phyloP scores from a whole-genome alignment of 2,329 filamentous ascomycete species.

The Penicillium sp. region DNA sequence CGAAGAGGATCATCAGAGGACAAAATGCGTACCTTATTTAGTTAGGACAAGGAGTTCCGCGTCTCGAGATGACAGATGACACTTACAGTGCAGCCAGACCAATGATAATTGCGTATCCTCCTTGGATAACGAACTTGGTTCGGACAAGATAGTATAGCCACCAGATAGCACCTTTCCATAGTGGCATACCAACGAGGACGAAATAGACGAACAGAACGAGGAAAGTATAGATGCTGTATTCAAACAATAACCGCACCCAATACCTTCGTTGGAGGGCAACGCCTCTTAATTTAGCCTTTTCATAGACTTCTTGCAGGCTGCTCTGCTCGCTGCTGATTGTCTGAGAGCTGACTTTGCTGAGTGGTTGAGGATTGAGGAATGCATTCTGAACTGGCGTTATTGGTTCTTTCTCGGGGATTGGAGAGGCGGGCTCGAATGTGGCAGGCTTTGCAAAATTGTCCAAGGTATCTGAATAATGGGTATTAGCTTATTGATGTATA shows the following conservation, averaged over 20 bases:
- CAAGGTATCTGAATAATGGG: background rate
- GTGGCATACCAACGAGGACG: conserved; percentile 46
- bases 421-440: conserved; percentile 2
- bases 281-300: conserved; percentile 20
- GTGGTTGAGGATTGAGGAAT: conserved; percentile 6
- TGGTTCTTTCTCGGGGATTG: conserved; percentile 13
- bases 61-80: background rate
- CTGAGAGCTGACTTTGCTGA: conserved; percentile 7
- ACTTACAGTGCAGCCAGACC: conserved; percentile 38
- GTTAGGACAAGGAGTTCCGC: background rate
- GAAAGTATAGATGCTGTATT: conserved; percentile 40
- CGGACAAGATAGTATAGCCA: conserved; percentile 45
- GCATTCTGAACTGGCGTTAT: conserved; percentile 15
- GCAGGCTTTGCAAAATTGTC: conserved; percentile 1
- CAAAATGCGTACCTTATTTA: conserved; percentile 28
- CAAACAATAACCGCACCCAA: conserved; percentile 39
- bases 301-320: conserved; percentile 18
- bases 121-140: conserved; percentile 41
- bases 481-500: background rate
- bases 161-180: conserved; percentile 48
- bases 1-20: conserved; percentile 34
- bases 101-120: conserved; percentile 44
- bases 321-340: conserved; percentile 8
- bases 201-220: conserved; percentile 46
- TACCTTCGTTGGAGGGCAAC: conserved; percentile 30